These are phyloP conservation scores for Colletotrichum lentis DNA, from an alignment of 2,329 filamentous ascomycete genomes.

Conservation along the genomic window DNA sequence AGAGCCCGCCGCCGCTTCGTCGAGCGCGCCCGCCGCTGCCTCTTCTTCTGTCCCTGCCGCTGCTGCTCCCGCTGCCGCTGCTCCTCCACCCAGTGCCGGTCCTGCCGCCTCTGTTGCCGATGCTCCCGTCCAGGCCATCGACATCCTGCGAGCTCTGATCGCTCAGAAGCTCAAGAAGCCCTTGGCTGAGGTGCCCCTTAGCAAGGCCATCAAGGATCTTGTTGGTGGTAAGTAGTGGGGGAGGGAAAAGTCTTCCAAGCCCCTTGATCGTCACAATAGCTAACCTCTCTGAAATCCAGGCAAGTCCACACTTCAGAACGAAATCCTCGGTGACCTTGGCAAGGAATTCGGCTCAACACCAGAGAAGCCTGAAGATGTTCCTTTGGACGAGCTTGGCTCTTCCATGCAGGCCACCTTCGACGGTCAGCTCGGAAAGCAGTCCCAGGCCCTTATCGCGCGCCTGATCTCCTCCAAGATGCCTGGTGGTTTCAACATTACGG, in stretches of 20 bases:
- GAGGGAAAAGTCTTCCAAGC: not conserved
- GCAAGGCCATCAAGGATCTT: constrained; percentile 97
- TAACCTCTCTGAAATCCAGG: constrained; percentile 59
- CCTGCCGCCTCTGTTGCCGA: constrained; percentile 89
- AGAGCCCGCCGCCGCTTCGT: constrained; percentile 63
- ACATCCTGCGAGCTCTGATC: constrained; percentile 87
- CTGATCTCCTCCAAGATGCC: constrained; percentile 99
- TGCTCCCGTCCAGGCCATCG: constrained; percentile 84
- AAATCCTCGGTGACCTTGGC: constrained; percentile 95
- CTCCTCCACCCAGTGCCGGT: constrained; percentile 76
- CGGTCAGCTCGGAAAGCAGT: constrained; percentile 96
- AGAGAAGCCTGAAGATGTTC: constrained; percentile 97
- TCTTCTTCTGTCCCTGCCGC: constrained; percentile 48
- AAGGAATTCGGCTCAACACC: constrained; percentile 99
- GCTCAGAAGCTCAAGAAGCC: constrained; percentile 98
- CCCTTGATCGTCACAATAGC: not conserved
- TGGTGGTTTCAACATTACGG: constrained; percentile 98
- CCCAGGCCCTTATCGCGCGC: constrained; percentile 88
- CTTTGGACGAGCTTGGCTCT: constrained; percentile 92
- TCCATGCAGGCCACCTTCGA: constrained; percentile 99
- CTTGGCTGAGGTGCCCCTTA: constrained; percentile 84
- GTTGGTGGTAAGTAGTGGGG: constrained; percentile 79
- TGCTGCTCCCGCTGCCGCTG: constrained; percentile 63
- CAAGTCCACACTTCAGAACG: constrained; percentile 98
- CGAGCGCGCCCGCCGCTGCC: constrained; percentile 57